Evolutionary conservation across 2,329 filamentous ascomycete species (phyloP).

Genomic region (Phyllachora maydis): DNA sequence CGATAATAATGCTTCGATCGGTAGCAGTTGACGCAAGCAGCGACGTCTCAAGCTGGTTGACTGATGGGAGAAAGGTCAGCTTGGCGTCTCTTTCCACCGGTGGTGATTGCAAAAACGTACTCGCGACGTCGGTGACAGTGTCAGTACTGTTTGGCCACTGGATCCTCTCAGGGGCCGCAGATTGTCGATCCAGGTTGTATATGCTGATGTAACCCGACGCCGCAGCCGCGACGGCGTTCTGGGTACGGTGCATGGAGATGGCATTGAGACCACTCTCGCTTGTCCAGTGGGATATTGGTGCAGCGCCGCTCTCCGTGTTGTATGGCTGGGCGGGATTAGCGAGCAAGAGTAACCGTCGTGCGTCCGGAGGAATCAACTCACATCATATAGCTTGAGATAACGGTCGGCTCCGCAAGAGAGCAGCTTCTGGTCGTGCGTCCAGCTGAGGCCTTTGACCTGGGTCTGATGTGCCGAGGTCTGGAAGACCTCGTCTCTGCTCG

Average conservation of each 20-base stretch:
- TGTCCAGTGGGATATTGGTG: slow-evolving; percentile 70
- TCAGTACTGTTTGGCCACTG: slow-evolving; percentile 77
- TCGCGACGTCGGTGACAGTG: slow-evolving; percentile 72
- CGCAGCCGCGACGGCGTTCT: slow-evolving; percentile 63
- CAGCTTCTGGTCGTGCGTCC: slow-evolving; percentile 70
- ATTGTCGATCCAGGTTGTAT: slow-evolving; percentile 70
- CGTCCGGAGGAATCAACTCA: too few species aligned
- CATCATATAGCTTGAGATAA: slow-evolving; percentile 75
- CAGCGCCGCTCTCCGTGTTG: slow-evolving; percentile 41
- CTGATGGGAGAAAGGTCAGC: too few species aligned
- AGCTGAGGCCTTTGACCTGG: slow-evolving; percentile 77
- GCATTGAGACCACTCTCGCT: slow-evolving; percentile 62
- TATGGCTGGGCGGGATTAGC: too few species aligned
- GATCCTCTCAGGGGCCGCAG: slow-evolving; percentile 62
- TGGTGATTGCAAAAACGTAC: too few species aligned
- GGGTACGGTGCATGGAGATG: slow-evolving; percentile 47
- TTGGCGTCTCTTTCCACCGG: too few species aligned
- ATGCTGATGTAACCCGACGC: slow-evolving; percentile 63
- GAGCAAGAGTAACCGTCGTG: too few species aligned
- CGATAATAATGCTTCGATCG: slow-evolving; percentile 74
- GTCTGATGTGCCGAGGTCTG: slow-evolving; percentile 72
- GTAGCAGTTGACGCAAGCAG: slow-evolving; percentile 70
- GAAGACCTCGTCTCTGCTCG: slow-evolving; percentile 51
- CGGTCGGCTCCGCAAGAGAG: slow-evolving; percentile 74
- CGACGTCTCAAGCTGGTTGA: slow-evolving; percentile 89